These are phyloP conservation scores for Ophiocytium majus DNA, from an alignment of 352 stramenopile genomes.

Conservation along the genomic window DNA sequence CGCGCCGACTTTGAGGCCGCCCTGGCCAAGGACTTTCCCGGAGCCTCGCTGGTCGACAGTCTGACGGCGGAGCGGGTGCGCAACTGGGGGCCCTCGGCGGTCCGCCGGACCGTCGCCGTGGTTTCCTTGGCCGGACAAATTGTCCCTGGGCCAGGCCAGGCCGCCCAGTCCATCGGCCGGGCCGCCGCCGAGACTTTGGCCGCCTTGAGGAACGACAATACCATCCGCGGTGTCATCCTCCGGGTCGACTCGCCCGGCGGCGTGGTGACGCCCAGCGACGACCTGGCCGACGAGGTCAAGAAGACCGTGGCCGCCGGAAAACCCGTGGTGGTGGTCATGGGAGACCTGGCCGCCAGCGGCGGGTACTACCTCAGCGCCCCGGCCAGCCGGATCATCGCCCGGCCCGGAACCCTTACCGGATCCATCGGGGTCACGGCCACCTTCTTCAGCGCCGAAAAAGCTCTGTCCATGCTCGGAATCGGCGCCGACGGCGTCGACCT, in stretches of 20 bases:
- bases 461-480: not conserved
- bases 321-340: slow-evolving; percentile 48
- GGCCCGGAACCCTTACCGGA: slow-evolving; percentile 54
- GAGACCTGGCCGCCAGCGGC: slow-evolving; percentile 52
- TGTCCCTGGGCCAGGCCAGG: too few relatives aligned
- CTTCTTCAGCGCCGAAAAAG: slow-evolving; percentile 39
- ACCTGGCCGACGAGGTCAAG: slow-evolving; percentile 28
- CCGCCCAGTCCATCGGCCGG: too few relatives aligned
- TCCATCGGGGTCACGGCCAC: slow-evolving; percentile 55
- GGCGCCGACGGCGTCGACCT: not conserved
- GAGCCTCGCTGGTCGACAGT: too few relatives aligned
- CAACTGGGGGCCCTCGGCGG: too few relatives aligned
- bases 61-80: too few relatives aligned
- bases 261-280: slow-evolving; percentile 47
- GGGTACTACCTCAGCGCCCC: slow-evolving; percentile 55
- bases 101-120: too few relatives aligned
- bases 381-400: slow-evolving; percentile 51
- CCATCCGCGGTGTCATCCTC: slow-evolving; percentile 43
- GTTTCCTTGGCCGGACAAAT: too few relatives aligned
- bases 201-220: too few relatives aligned
- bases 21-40: too few relatives aligned
- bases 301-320: slow-evolving; percentile 31
- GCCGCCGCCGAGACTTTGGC: too few relatives aligned
- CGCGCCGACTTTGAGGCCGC: too few relatives aligned
- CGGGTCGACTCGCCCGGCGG: slow-evolving; percentile 53